Evolutionary conservation across 345 rosid genomes (phyloP).

Genomic region (Sisymbrium altissimum): DNA sequence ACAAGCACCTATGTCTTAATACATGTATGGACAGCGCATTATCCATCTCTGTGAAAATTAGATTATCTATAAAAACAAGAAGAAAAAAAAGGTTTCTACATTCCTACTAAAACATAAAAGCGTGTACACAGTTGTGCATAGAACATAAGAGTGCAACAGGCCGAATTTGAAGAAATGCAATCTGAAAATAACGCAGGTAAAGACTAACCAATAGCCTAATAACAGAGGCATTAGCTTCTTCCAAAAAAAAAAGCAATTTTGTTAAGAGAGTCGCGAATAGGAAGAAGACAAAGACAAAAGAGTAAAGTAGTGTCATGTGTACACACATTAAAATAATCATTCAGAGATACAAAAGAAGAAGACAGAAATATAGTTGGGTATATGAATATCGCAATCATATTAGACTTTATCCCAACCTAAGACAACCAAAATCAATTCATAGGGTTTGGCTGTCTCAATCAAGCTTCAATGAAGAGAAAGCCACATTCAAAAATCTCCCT

Average conservation of each 20-base stretch:
- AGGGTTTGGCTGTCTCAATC: conserved; percentile 1
- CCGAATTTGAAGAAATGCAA: not conserved
- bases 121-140: not conserved
- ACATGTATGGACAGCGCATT: not conserved
- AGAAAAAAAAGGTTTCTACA: not conserved
- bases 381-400: no score
- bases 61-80: not conserved
- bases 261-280: not conserved
- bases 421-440: not conserved
- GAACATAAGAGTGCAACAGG: not conserved
- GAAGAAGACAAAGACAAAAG: not conserved
- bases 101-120: not conserved
- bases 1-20: not conserved
- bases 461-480: not conserved
- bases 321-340: not conserved
- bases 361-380: not conserved
- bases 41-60: not conserved
- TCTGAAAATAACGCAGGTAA: not conserved
- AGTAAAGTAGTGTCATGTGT: not conserved
- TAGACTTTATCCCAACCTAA: not conserved
- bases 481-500: not conserved
- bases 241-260: not conserved
- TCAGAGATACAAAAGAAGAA: not conserved
- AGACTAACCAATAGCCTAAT: not conserved
- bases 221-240: not conserved